Evolutionary conservation across 2,329 filamentous ascomycete species (phyloP).

Genomic region (Fusarium lateritium): DNA sequence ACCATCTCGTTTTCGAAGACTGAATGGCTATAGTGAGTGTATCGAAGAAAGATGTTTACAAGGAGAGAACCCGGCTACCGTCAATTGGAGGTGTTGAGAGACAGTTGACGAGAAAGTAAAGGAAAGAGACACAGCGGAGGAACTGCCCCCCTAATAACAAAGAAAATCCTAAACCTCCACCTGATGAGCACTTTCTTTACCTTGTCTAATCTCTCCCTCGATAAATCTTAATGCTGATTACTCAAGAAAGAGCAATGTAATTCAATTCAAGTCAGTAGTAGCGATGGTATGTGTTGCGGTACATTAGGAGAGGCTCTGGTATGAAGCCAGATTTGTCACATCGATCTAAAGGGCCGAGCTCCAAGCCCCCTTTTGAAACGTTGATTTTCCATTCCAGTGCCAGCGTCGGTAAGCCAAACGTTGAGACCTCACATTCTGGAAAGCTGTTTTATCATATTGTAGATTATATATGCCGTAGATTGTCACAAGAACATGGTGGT

Average conservation of each 20-base stretch:
- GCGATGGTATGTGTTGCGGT: constrained; percentile 31
- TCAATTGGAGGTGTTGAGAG: background rate
- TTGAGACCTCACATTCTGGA: too few species aligned
- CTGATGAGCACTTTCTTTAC: background rate
- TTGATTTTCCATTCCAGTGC: constrained; percentile 37
- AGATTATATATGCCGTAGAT: too few species aligned
- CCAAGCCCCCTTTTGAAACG: constrained; percentile 17
- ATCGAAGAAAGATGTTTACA: background rate
- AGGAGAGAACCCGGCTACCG: background rate
- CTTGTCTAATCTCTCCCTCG: constrained; percentile 28
- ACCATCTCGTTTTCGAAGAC: constrained; percentile 12
- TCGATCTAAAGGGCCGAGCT: constrained; percentile 14
- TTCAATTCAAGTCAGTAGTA: constrained; percentile 2
- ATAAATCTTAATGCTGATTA: constrained; percentile 1
- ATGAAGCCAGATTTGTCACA: constrained; percentile 31
- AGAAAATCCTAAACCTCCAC: background rate
- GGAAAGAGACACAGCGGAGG: constrained; percentile 4
- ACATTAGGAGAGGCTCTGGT: constrained; percentile 30
- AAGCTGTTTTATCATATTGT: too few species aligned
- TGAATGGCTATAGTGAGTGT: background rate
- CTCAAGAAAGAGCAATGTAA: constrained; percentile 1
- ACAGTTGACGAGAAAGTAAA: constrained; percentile 28
- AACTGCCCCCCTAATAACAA: background rate
- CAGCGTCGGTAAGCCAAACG: too few species aligned
- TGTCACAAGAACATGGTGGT: too few species aligned